phyloP scores from a whole-genome alignment of 495 filamentous ascomycete genomes.

The Geoglossum glabrum region DNA sequence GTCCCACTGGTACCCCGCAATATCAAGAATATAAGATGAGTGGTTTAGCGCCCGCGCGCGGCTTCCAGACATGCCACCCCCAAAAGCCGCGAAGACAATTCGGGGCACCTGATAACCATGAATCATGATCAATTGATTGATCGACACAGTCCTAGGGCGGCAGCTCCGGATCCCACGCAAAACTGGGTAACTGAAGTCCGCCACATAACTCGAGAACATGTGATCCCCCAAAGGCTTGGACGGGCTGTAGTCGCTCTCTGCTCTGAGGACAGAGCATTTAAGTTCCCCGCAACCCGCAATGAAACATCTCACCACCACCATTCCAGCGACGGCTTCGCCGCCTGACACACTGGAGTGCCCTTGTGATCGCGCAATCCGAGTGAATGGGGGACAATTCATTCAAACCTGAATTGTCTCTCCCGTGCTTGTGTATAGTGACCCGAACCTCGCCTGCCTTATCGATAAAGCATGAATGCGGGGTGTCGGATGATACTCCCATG shows the following conservation, averaged over 20 bases:
- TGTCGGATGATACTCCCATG: neutral
- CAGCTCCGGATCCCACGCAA: neutral
- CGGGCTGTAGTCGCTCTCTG: neutral
- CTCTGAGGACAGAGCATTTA: neutral
- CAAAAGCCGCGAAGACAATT: neutral
- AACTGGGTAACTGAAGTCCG: neutral
- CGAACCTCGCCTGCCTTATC: conserved; percentile 1
- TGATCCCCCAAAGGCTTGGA: neutral
- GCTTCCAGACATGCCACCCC: neutral
- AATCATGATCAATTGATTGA: neutral
- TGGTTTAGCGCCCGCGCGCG: neutral
- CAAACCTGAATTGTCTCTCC: neutral
- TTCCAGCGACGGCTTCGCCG: neutral
- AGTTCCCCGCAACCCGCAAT: neutral
- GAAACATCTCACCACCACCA: neutral
- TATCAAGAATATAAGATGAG: neutral
- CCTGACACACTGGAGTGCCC: neutral
- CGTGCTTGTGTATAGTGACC: neutral
- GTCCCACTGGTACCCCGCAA: neutral
- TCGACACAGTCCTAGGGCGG: neutral
- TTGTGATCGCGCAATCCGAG: neutral
- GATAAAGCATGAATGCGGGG: neutral
- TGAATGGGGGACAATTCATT: neutral
- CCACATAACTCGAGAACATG: neutral
- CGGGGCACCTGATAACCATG: neutral